These are phyloP conservation scores for Prunus mume DNA, from an alignment of 306 rosid species.

Conservation along the genomic window DNA sequence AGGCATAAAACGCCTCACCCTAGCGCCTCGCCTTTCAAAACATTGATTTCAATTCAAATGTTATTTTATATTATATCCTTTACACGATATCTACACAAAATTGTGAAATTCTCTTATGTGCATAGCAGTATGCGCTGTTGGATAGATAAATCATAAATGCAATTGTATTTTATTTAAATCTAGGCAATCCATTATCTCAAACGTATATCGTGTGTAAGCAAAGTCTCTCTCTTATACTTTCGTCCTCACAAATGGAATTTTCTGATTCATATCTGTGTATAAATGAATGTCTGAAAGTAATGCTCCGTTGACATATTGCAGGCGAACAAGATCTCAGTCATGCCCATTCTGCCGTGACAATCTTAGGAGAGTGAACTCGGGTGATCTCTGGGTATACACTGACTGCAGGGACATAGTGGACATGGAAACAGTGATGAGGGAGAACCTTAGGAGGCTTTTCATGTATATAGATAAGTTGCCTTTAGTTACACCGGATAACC, in stretches of 20 bases:
- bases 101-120: background rate
- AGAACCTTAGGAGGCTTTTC: conserved; percentile 86
- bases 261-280: background rate
- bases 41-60: background rate
- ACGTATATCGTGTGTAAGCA: background rate
- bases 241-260: background rate
- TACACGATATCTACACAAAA: background rate
- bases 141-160: background rate
- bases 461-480: conserved; percentile 87
- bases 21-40: too few relatives aligned
- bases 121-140: background rate
- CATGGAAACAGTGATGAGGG: conserved; percentile 76
- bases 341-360: conserved; percentile 96
- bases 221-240: background rate
- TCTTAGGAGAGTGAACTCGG: conserved; percentile 82
- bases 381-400: conserved; percentile 89
- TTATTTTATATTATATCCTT: background rate
- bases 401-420: conserved; percentile 70
- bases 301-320: conserved; percentile 32
- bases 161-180: background rate
- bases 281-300: conserved; percentile 6
- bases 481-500: conserved; percentile 67
- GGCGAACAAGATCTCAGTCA: conserved; percentile 84
- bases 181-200: background rate
- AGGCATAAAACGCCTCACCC: too few relatives aligned